A percentile compares a stretch with the other conserved stretches of the same genome.
Conservation (phyloP, 352 stramenopile genomes). For the Phytophthora colocasiae region DNA sequence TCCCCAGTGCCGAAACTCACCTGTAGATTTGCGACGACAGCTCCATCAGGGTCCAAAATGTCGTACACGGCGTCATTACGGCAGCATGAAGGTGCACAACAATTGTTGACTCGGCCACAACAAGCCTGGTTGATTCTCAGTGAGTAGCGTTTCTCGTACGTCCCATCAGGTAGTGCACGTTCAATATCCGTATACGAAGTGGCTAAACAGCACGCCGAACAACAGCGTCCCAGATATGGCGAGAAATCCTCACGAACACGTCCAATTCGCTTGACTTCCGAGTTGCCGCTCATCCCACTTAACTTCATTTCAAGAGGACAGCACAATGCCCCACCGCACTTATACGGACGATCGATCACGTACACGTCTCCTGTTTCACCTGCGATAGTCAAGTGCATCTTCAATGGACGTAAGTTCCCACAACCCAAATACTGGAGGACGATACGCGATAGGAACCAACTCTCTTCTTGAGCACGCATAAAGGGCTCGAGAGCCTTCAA, state of each 20-base stretch:
- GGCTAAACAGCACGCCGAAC: slow-evolving; percentile 50
- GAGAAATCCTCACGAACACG: slow-evolving; percentile 65
- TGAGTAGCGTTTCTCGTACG: slow-evolving; percentile 61
- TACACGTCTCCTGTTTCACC: too few relatives aligned
- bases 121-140: slow-evolving; percentile 61
- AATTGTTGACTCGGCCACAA: slow-evolving; percentile 74
- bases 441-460: too few relatives aligned
- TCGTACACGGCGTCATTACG: slow-evolving; percentile 75
- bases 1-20: slow-evolving; percentile 49
- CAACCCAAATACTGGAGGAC: too few relatives aligned
- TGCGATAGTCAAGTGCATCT: too few relatives aligned
- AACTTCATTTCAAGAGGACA: slow-evolving; percentile 58
- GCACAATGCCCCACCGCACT: slow-evolving; percentile 3
- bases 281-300: slow-evolving; percentile 26
- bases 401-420: too few relatives aligned
- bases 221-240: slow-evolving; percentile 54
- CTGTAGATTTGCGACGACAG: slow-evolving; percentile 63
- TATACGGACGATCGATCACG: too few relatives aligned
- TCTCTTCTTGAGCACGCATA: too few relatives aligned
- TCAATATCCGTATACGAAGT: slow-evolving; percentile 77
- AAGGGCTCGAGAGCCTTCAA: too few relatives aligned
- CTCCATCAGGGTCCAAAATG: slow-evolving; percentile 61
- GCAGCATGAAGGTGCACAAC: slow-evolving; percentile 68
- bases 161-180: slow-evolving; percentile 27
- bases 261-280: slow-evolving; percentile 37